Evolutionary conservation across 106 monocot genomes (phyloP).

Genomic region (Vanilla planifolia): DNA sequence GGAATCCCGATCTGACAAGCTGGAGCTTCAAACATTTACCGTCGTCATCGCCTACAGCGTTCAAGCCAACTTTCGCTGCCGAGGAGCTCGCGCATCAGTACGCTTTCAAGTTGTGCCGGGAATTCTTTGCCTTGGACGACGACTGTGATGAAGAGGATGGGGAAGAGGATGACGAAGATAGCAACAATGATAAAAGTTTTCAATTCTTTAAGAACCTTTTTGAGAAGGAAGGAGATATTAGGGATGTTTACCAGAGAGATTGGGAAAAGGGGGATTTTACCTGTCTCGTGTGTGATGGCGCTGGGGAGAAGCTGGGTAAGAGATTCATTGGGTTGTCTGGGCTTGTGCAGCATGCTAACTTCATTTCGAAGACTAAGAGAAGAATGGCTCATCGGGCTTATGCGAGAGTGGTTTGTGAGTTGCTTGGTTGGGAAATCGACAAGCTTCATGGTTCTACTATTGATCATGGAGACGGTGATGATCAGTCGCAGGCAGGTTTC

Average conservation of each 20-base stretch:
- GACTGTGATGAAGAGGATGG: conserved; percentile 17
- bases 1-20: not conserved
- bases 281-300: conserved; percentile 53
- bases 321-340: conserved; percentile 34
- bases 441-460: conserved; percentile 21
- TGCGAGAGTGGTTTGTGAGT: conserved; percentile 37
- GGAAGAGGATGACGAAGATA: conserved; percentile 21
- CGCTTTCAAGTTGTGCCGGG: conserved; percentile 14
- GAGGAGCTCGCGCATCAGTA: conserved; percentile 10
- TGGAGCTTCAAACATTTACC: not conserved
- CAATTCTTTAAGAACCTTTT: conserved; percentile 43
- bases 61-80: conserved; percentile 1
- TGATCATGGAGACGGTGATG: conserved; percentile 9
- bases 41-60: not conserved
- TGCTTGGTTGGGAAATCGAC: conserved; percentile 51
- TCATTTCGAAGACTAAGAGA: conserved; percentile 29
- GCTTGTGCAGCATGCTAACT: conserved; percentile 52
- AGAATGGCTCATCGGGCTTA: conserved; percentile 49
- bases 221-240: conserved; percentile 30
- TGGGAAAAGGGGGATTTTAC: conserved; percentile 42
- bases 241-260: conserved; percentile 46
- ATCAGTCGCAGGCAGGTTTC: not conserved
- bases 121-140: conserved; percentile 33
- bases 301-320: conserved; percentile 32
- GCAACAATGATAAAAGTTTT: conserved; percentile 3